Evolutionary conservation across 805 yeast species (phyloP).

Genomic region (Blastobotrys americana): DNA sequence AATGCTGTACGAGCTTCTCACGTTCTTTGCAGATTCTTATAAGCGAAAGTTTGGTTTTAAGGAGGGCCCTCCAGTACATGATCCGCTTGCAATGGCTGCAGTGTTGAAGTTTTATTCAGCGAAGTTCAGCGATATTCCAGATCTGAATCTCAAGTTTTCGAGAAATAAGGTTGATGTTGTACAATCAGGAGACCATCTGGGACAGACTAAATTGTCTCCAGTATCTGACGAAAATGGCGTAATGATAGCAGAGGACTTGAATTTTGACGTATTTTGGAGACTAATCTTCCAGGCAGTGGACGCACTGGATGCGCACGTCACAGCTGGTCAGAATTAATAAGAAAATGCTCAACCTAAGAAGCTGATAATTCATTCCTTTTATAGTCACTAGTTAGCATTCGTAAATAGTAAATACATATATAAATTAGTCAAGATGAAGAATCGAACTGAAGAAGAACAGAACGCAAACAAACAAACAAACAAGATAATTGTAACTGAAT

Average conservation of each 20-base stretch:
- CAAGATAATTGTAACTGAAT: no score
- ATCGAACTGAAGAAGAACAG: slow-evolving; percentile 4
- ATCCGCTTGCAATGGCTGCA: slow-evolving; percentile 63
- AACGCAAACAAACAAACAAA: neutral
- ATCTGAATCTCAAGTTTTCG: slow-evolving; percentile 16
- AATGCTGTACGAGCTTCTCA: slow-evolving; percentile 48
- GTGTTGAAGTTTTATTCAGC: slow-evolving; percentile 40
- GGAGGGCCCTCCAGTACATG: slow-evolving; percentile 72
- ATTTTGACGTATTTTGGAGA: slow-evolving; percentile 42
- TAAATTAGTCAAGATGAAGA: slow-evolving; percentile 3
- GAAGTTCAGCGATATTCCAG: slow-evolving; percentile 15
- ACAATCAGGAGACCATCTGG: slow-evolving; percentile 28
- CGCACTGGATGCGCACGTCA: slow-evolving; percentile 31
- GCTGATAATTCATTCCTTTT: neutral
- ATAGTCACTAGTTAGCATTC: no score
- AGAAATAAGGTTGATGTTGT: slow-evolving; percentile 12
- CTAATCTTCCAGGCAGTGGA: slow-evolving; percentile 35
- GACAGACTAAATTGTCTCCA: slow-evolving; percentile 20
- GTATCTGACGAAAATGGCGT: slow-evolving; percentile 28
- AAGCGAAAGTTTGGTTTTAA: slow-evolving; percentile 37
- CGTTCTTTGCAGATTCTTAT: slow-evolving; percentile 43
- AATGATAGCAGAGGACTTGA: slow-evolving; percentile 35
- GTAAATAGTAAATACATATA: no score
- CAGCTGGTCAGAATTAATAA: neutral
- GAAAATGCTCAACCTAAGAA: neutral